These are phyloP conservation scores for Actinidia polygama DNA, from an alignment of 179 eudicot species.

Conservation along the genomic window DNA sequence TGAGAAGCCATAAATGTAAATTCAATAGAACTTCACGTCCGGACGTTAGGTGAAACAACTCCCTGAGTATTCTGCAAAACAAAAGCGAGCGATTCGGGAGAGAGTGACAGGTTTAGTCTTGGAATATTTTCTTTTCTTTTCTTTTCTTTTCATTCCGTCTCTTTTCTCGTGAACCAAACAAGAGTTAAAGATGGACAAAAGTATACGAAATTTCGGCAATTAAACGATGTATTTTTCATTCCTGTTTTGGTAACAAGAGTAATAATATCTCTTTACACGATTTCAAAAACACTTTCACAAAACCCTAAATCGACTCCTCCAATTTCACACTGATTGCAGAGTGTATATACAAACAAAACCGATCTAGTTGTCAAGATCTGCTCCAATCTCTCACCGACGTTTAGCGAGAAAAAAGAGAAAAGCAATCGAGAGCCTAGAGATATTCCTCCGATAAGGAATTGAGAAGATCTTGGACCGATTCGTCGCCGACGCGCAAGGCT, in stretches of 20 bases:
- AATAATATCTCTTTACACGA: slow-evolving; percentile 4
- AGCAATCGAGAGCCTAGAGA: neutral
- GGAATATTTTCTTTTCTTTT: neutral
- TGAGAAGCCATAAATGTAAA: neutral
- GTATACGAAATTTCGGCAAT: neutral
- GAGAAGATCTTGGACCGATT: slow-evolving; percentile 50
- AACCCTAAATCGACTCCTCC: slow-evolving; percentile 2
- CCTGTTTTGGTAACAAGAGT: neutral
- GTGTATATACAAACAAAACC: neutral
- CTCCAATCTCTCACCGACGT: neutral
- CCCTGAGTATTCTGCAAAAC: neutral
- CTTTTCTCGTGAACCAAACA: neutral
- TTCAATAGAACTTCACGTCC: neutral
- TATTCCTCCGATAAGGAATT: slow-evolving; percentile 34
- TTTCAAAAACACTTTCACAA: neutral
- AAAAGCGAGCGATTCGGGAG: neutral
- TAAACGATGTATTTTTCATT: neutral
- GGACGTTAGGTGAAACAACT: neutral
- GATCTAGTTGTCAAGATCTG: neutral
- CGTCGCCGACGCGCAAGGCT: slow-evolving; percentile 44
- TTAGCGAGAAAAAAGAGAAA: neutral
- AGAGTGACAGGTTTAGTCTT: too few relatives aligned
- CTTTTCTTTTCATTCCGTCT: too few relatives aligned
- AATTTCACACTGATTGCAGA: neutral
- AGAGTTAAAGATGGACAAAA: neutral